These are phyloP conservation scores for Tetradesmus obliquus DNA, from an alignment of 139 green algal species.

Conservation along the genomic window DNA sequence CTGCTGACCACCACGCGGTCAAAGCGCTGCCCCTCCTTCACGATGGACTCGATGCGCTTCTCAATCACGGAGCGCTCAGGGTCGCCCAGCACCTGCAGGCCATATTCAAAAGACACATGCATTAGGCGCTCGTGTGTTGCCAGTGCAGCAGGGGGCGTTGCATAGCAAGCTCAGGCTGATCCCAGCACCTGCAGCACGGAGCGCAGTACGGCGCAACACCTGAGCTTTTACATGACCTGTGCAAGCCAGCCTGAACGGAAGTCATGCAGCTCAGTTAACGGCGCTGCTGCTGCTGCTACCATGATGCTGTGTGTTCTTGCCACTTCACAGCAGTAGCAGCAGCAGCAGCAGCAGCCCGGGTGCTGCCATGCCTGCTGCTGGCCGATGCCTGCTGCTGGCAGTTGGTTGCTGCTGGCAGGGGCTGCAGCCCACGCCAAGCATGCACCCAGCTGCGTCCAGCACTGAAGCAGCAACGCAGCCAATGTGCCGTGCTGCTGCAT, in stretches of 20 bases:
- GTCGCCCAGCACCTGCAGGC: conserved; percentile 73
- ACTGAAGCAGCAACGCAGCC: not conserved
- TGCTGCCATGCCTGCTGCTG: not conserved
- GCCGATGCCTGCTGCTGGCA: not conserved
- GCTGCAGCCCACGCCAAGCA: not conserved
- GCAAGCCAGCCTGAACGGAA: too few species aligned
- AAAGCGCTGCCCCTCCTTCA: conserved; percentile 94
- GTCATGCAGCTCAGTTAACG: too few species aligned
- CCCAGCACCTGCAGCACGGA: too few species aligned
- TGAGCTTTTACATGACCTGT: too few species aligned
- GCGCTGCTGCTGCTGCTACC: too few species aligned
- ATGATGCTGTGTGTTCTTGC: too few species aligned
- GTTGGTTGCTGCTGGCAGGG: not conserved
- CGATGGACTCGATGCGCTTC: conserved; percentile 78
- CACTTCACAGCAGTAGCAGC: not conserved
- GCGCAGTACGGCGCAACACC: too few species aligned
- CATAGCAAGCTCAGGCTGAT: too few species aligned
- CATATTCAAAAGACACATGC: not conserved
- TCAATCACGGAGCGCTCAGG: conserved; percentile 81
- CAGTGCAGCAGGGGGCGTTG: too few species aligned
- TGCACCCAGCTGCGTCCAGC: not conserved
- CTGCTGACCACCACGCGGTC: conserved; percentile 93
- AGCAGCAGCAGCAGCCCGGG: not conserved
- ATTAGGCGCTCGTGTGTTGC: too few species aligned
- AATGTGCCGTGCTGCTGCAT: not conserved